Base-by-base conservation (phyloP, 495 filamentous ascomycete species). In the Filosporella fistucella region DNA sequence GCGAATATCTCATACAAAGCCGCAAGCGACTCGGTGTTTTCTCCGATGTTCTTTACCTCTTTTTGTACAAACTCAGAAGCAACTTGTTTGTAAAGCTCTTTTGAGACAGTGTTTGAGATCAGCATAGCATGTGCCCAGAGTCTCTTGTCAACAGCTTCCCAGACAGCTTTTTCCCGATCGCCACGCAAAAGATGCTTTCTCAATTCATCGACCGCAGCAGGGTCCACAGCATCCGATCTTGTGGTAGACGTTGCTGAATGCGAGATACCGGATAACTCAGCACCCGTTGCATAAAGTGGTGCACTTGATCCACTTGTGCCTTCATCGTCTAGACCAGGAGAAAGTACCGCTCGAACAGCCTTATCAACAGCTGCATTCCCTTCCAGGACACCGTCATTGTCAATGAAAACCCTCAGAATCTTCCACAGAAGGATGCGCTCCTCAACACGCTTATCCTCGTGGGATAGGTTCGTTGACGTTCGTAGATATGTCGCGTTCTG, bases 41-140 rank as follows among this genome's bases (percentile, higher is more conserved):
- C 75, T 5, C 85, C 81, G 1, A 81, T 67, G 13, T 80, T 84
- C 58, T 89, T 89, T 21, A 99, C 86, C 58, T 99, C 91, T 48
- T 89, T 84, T 55, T 88, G 83, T 12, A 97, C 84, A 59, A 97
- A 99, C 52, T 97, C 89, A 56, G 94, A 89, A 2, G 88, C 80
- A 16, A 97, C 91, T 57, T 94, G 87, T 62, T 88, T 96, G 80
- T 89, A 96, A 4, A 83, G 61, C 10, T 75, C 70, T 5, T 68
- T 68, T 0, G 68, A 72, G 17, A 91, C 76, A 1, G 91, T 91
- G 26, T 86, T 89, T 14, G 94, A 81, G 34, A 99, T 80, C 29
- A 97, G 76, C 74, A 99, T 83, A 8, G 94, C 94, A 66, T 99
- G 94, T 10, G 86, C 91, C 94, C 94, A 99, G 3, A 97, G 69